A percentile compares a stretch with the other conserved stretches of the same genome.
phyloP scores from a whole-genome alignment of 108 stramenopile species.

The Aurantiochytrium sp. region DNA sequence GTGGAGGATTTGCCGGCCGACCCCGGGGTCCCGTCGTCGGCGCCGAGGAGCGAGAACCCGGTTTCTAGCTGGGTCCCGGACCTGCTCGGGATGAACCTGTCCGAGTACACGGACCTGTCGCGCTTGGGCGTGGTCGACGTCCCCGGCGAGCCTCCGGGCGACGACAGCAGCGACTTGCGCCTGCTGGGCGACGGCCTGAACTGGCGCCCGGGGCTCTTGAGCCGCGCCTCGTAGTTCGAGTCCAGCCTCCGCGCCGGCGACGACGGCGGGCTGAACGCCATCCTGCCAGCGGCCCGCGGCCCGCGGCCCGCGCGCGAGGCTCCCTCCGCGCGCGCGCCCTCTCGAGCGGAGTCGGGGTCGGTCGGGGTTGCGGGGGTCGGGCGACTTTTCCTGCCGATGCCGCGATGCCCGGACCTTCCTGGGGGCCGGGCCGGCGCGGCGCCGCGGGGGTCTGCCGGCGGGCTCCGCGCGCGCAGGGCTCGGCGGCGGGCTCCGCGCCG shows the following conservation, averaged over 20 bases:
- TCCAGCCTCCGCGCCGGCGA: neutral
- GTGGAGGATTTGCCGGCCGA: neutral
- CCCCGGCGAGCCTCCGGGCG: neutral
- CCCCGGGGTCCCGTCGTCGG: conserved; percentile 27
- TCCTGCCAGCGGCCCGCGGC: too few relatives aligned
- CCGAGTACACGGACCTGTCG: conserved; percentile 42
- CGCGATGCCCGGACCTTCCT: too few relatives aligned
- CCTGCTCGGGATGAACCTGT: conserved; percentile 47
- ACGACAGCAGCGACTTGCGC: neutral
- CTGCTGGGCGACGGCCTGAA: conserved; percentile 16
- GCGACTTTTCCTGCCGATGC: too few relatives aligned
- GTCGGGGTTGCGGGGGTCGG: too few relatives aligned
- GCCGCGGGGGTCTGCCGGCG: too few relatives aligned
- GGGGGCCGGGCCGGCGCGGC: too few relatives aligned
- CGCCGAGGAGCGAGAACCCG: neutral
- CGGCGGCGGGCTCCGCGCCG: too few relatives aligned
- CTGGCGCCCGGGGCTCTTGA: conserved; percentile 27
- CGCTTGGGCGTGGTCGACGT: neutral
- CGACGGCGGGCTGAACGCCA: conserved; percentile 31
- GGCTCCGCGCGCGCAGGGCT: too few relatives aligned
- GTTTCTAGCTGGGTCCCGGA: conserved; percentile 31
- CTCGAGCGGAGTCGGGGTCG: too few relatives aligned
- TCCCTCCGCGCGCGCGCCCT: too few relatives aligned
- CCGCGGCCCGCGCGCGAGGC: too few relatives aligned
- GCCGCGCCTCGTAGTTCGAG: conserved; percentile 17